Conservation (phyloP, 2,329 filamentous ascomycete genomes). For the Diplocarpon rosae region DNA sequence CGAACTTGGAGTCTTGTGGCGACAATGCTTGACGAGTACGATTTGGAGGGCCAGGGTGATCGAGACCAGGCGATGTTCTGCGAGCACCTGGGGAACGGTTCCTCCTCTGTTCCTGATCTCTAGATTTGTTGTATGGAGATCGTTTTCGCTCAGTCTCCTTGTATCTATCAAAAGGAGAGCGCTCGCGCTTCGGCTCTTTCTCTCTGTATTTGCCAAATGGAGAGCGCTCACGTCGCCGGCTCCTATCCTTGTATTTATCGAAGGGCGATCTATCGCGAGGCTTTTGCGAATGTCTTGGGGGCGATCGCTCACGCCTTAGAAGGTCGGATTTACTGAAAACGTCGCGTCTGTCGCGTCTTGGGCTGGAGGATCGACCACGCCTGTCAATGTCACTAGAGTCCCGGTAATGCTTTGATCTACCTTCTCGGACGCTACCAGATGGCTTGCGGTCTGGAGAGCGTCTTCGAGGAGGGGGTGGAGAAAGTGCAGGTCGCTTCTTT, state of each 20-base stretch:
- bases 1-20: conserved; percentile 18
- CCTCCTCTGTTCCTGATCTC: conserved; percentile 17
- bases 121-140: conserved; percentile 10
- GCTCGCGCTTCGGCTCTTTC: conserved; percentile 16
- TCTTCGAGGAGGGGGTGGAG: conserved; percentile 22
- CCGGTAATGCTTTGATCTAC: conserved; percentile 19
- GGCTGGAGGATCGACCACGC: conserved; percentile 24
- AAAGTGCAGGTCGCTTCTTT: conserved; percentile 20
- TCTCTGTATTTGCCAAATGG: conserved; percentile 9
- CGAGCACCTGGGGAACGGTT: conserved; percentile 13
- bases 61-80: conserved; percentile 21
- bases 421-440: conserved; percentile 14
- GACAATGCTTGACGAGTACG: conserved; percentile 19
- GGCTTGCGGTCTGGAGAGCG: conserved; percentile 20
- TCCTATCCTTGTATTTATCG: conserved; percentile 16
- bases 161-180: conserved; percentile 7
- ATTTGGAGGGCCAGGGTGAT: conserved; percentile 22
- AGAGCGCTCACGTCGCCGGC: conserved; percentile 15
- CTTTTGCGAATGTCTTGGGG: conserved; percentile 8
- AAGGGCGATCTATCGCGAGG: conserved; percentile 16
- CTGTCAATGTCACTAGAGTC: conserved; percentile 20
- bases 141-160: conserved; percentile 16
- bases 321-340: conserved; percentile 1
- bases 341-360: conserved; percentile 15
- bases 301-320: conserved; percentile 4